These are phyloP conservation scores for Kockiozyma suomiensis DNA, from an alignment of 805 yeast genomes.

Conservation along the genomic window DNA sequence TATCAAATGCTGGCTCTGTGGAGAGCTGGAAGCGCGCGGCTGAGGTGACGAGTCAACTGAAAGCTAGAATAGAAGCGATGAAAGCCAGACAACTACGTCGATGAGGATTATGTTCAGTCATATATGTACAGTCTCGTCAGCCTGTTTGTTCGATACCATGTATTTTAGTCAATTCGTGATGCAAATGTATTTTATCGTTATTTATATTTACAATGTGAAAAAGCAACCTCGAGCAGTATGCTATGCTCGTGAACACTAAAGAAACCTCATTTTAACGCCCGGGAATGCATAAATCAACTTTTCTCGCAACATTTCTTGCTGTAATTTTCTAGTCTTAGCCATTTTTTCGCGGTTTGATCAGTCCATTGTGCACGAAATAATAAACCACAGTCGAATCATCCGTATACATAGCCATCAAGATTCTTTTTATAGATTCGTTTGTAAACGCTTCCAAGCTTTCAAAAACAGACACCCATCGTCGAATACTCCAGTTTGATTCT, in stretches of 20 bases:
- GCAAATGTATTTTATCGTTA: not conserved
- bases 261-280: not conserved
- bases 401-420: constrained; percentile 49
- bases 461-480: constrained; percentile 43
- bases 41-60: constrained; percentile 81
- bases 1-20: constrained; percentile 24
- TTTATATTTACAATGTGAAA: not conserved
- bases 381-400: constrained; percentile 50
- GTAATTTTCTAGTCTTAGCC: not conserved
- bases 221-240: too few relatives aligned
- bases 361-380: constrained; percentile 46
- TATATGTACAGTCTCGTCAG: not conserved
- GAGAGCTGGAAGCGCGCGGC: constrained; percentile 87
- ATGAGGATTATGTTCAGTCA: too few relatives aligned
- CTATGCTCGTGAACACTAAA: too few relatives aligned
- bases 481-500: constrained; percentile 42
- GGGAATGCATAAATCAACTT: not conserved
- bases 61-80: constrained; percentile 88
- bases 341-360: constrained; percentile 46
- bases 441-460: constrained; percentile 30
- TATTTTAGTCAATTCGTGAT: not conserved
- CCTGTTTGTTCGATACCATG: not conserved
- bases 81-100: constrained; percentile 43
- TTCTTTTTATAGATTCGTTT: constrained; percentile 32
- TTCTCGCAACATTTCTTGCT: too few relatives aligned